These are phyloP conservation scores for Paraphoma chrysanthemicola DNA, from an alignment of 2,329 filamentous ascomycete genomes.

Conservation along the genomic window DNA sequence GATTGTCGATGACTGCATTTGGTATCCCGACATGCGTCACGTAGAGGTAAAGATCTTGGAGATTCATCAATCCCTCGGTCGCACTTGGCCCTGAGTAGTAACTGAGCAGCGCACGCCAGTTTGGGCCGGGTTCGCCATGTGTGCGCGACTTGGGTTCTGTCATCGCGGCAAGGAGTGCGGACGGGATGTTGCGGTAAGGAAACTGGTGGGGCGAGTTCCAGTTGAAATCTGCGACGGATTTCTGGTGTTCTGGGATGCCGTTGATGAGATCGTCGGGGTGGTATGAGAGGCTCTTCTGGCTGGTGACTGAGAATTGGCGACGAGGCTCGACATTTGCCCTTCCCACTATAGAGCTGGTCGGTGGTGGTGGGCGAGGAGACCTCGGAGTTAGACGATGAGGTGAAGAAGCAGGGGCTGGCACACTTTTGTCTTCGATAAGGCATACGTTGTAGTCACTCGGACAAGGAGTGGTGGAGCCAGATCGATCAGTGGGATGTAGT, in stretches of 20 bases:
- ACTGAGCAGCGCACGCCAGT: neutral
- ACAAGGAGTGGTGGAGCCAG: too few species aligned
- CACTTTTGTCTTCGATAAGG: too few species aligned
- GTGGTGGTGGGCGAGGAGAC: neutral
- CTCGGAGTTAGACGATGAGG: neutral
- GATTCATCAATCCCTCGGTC: neutral
- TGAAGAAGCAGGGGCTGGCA: too few species aligned
- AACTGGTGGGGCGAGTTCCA: neutral
- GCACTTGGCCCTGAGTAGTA: neutral
- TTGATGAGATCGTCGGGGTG: constrained; percentile 2
- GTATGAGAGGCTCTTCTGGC: neutral
- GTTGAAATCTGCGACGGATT: neutral
- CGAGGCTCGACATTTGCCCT: neutral
- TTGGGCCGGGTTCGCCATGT: too few species aligned
- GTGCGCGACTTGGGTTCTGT: neutral
- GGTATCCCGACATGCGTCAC: neutral
- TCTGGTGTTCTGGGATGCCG: neutral
- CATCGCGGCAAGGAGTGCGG: neutral
- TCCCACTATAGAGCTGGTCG: neutral
- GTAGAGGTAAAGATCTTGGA: constrained; percentile 1
- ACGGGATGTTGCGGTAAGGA: neutral
- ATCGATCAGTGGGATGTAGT: too few species aligned
- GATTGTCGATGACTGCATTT: constrained; percentile 1
- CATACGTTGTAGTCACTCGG: too few species aligned
- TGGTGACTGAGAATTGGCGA: neutral